Evolutionary conservation across 805 yeast genomes (phyloP).

Genomic region (Wickerhamomyces subpelliculosus): DNA sequence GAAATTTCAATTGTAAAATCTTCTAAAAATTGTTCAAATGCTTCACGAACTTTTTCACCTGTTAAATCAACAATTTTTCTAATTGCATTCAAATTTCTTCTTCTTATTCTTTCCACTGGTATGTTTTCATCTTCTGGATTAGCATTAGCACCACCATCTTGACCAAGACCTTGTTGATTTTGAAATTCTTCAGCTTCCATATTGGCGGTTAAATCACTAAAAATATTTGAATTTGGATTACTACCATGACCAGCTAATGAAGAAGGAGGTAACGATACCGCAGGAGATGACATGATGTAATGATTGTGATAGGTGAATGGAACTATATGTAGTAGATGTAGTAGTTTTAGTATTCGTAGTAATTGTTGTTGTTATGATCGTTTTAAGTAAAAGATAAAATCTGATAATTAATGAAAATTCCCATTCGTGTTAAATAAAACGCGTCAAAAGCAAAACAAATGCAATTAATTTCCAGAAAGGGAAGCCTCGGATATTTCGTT

Average conservation of each 20-base stretch:
- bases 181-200: constrained; percentile 2
- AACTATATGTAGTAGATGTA: too few species aligned
- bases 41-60: constrained; percentile 89
- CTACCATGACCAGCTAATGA: constrained; percentile 11
- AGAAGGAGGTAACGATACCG: constrained; percentile 15
- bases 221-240: constrained; percentile 17
- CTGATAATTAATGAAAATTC: too few species aligned
- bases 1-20: constrained; percentile 42
- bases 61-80: constrained; percentile 87
- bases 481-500: too few species aligned
- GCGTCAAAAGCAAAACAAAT: too few species aligned
- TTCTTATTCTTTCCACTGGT: constrained; percentile 28
- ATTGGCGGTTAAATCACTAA: constrained; percentile 10
- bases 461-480: too few species aligned
- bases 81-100: constrained; percentile 59
- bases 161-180: neutral
- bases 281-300: constrained; percentile 13
- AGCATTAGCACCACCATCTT: too few species aligned
- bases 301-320: neutral
- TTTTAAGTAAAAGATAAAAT: too few species aligned
- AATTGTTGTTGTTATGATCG: too few species aligned
- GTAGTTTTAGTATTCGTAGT: too few species aligned
- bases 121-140: constrained; percentile 6
- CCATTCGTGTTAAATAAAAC: too few species aligned
- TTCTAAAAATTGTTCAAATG: constrained; percentile 78